A percentile compares a stretch with the other conserved stretches of the same genome.
These are phyloP conservation scores for Thymus quinquecostatus DNA, from an alignment of 257 asterid genomes.

Conservation along the genomic window DNA sequence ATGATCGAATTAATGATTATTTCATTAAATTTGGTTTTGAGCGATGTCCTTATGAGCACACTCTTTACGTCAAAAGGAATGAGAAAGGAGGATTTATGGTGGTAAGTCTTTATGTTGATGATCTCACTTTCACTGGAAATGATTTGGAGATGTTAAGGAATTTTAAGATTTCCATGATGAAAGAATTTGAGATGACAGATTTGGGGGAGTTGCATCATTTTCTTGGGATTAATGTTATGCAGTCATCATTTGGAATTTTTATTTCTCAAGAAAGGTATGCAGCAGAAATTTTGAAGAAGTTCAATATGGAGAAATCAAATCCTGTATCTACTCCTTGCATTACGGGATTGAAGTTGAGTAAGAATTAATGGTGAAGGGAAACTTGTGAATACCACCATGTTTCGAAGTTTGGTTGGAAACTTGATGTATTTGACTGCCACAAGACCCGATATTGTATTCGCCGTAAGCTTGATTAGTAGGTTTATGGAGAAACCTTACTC, in stretches of 20 bases:
- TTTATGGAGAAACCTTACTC: conserved; percentile 7
- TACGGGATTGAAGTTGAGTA: neutral
- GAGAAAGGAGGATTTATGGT: neutral
- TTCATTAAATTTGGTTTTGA: conserved; percentile 13
- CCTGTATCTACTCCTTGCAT: conserved; percentile 1
- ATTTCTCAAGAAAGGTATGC: neutral
- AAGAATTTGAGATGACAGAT: neutral
- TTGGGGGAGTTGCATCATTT: conserved; percentile 5
- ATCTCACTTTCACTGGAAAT: neutral
- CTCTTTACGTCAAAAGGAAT: conserved; percentile 4
- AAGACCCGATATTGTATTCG: neutral
- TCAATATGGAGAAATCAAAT: conserved; percentile 11
- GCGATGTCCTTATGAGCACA: conserved; percentile 10
- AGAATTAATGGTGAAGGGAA: neutral
- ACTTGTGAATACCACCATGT: conserved; percentile 6
- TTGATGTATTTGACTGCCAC: neutral
- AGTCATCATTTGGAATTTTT: neutral
- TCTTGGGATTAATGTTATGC: neutral
- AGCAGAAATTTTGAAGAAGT: neutral
- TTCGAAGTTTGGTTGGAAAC: conserved; percentile 10
- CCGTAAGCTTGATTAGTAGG: neutral
- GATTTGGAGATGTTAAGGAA: conserved; percentile 3
- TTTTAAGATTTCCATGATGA: conserved; percentile 14
- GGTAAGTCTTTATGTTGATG: neutral
- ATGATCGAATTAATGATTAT: conserved; percentile 6